Conservation (phyloP, 805 yeast species). For the Wickerhamiella dianesei region DNA sequence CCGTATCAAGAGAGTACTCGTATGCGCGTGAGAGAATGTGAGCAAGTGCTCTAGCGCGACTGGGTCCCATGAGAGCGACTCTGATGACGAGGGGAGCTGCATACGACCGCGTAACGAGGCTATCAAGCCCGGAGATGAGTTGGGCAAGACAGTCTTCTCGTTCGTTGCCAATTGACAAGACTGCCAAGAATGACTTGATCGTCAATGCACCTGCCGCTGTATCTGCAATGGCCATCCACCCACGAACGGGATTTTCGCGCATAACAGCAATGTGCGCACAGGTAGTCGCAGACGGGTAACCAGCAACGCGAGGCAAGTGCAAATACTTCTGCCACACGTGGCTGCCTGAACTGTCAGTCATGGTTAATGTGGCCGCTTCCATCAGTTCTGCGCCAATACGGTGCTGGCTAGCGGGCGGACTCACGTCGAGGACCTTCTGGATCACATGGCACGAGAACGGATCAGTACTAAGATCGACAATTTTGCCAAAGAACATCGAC, state of each 20-base stretch:
- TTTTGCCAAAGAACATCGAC: slow-evolving; percentile 22
- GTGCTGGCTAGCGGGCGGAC: slow-evolving; percentile 19
- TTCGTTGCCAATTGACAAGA: slow-evolving; percentile 5
- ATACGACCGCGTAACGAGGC: slow-evolving; percentile 6
- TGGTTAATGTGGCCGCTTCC: slow-evolving; percentile 21
- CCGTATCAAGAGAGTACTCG: slow-evolving; percentile 11
- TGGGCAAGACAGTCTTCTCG: slow-evolving; percentile 11
- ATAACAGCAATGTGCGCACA: slow-evolving; percentile 14
- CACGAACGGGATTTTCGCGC: slow-evolving; percentile 2
- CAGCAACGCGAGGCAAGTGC: slow-evolving; percentile 24
- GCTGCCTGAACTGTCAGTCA: slow-evolving; percentile 29
- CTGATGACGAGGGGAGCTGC: slow-evolving; percentile 7
- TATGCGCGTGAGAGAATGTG: slow-evolving; percentile 9
- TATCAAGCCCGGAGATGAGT: slow-evolving; percentile 4
- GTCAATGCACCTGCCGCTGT: slow-evolving; percentile 14
- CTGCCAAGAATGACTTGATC: slow-evolving; percentile 10
- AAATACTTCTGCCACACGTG: slow-evolving; percentile 34
- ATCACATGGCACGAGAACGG: slow-evolving; percentile 33
- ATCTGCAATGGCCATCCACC: slow-evolving; percentile 11
- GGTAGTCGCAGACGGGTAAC: slow-evolving; percentile 13
- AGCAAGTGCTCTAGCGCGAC: slow-evolving; percentile 13
- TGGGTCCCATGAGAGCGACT: slow-evolving; percentile 8
- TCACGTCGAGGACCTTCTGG: slow-evolving; percentile 29
- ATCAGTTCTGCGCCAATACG: slow-evolving; percentile 28
- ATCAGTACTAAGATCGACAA: slow-evolving; percentile 24